Evolutionary conservation across 345 rosid genomes (phyloP), one percentile per base, ranked within the genome.

Genomic region (Dimocarpus longan): DNA sequence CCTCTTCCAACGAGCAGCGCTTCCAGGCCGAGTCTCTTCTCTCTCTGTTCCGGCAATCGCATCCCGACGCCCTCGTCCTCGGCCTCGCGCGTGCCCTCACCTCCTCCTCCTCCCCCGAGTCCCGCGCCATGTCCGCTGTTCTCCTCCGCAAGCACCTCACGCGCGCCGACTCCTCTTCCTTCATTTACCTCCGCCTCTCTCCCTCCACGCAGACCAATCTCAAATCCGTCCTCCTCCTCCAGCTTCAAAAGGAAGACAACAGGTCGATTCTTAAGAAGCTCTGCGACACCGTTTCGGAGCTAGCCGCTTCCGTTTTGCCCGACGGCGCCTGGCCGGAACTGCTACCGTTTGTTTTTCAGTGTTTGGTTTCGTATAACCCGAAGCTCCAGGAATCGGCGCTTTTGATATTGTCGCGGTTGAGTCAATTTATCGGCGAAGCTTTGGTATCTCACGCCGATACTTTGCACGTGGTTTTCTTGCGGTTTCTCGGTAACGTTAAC

Each of bases 131-230:
- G 90, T 67, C 94, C 40, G 89, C 93, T 10, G 85, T 92, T 39
- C 89, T 91, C 76, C 91, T 92, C 80, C 90, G 94, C 21, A 92
- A 90, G 78, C 90, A 88, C 57, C 86, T 92, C 73, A 89, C 94
- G 12, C 87, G 85, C 43, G 87, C 84, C 9, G 91, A 88, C 39
- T 76, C 90, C 19, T 78, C 85, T 12, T 85, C 87, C 15, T 85
- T 86, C 75, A 81, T 91, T 78, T 90, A 83, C 67, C 80, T 79
- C 3, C 59, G 80, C 8, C 85, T 91, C 56, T 66, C 81, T 2
- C 85, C 75, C 3, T 46, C 88, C 5, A 87, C 95, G 9, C 95
- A 85, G 42, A 69, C 81, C 42, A 66, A 85, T 11, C 80, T 91
- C 69, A 89, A 91, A 69, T 85, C 93, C 13, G 75, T 82, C 10